Evolutionary conservation across 2,329 filamentous ascomycete genomes (phyloP).

Genomic region (Fusarium graminum): DNA sequence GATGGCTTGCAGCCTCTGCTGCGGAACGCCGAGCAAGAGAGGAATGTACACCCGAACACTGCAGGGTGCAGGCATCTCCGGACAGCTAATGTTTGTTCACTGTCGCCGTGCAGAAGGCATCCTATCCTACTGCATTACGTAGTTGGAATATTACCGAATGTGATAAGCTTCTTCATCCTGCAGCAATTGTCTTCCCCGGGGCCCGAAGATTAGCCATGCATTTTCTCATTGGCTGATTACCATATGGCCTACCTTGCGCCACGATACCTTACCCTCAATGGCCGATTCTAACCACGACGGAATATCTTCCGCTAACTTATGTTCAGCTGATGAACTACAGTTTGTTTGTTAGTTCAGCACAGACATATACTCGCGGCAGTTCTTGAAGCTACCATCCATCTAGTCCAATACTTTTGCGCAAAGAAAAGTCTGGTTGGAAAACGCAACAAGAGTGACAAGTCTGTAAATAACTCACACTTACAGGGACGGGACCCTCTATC

Average conservation of each 20-base stretch:
- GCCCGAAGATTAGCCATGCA: conserved; percentile 39
- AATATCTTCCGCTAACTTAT: conserved; percentile 33
- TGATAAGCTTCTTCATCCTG: conserved; percentile 24
- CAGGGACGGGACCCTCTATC: conserved; percentile 14
- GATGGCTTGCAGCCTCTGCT: conserved; percentile 16
- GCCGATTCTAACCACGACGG: conserved; percentile 40
- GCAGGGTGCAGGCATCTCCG: not conserved
- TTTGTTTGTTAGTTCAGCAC: conserved; percentile 17
- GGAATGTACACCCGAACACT: conserved; percentile 31
- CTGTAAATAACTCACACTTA: conserved; percentile 37
- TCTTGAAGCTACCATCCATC: not conserved
- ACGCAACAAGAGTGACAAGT: conserved; percentile 9
- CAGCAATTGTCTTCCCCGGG: conserved; percentile 3
- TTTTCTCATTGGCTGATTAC: conserved; percentile 7
- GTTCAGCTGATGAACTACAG: not conserved
- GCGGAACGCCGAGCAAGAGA: conserved; percentile 35
- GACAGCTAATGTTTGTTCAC: not conserved
- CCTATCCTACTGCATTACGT: conserved; percentile 3
- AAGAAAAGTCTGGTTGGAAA: conserved; percentile 1
- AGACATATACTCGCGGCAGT: conserved; percentile 7
- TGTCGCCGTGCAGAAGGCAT: conserved; percentile 7
- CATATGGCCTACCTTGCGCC: not conserved
- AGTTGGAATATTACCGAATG: conserved; percentile 27
- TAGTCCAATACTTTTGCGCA: not conserved
- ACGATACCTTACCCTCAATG: conserved; percentile 17